A percentile compares a stretch with the other conserved stretches of the same genome.
These are phyloP conservation scores for Aspergillus ustus DNA, from an alignment of 2,329 filamentous ascomycete species.

Conservation along the genomic window DNA sequence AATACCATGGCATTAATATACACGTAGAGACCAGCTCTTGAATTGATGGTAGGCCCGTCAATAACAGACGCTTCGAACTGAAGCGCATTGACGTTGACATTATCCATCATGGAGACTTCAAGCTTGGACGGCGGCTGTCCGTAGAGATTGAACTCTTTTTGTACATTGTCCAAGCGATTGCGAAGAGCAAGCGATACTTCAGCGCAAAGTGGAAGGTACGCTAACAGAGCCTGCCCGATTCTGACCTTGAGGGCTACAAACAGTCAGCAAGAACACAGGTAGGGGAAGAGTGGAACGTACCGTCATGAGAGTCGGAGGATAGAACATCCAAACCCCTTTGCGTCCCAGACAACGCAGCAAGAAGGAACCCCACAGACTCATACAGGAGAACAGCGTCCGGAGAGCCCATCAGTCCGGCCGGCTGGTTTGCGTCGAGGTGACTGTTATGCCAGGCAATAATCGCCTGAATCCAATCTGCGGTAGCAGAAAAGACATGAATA, in stretches of 20 bases:
- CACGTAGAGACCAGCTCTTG: conserved; percentile 80
- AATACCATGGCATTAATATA: conserved; percentile 79
- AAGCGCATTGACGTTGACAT: conserved; percentile 52
- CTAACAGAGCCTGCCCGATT: conserved; percentile 44
- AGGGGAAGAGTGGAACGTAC: conserved; percentile 26
- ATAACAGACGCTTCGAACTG: conserved; percentile 59
- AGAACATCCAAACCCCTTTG: conserved; percentile 42
- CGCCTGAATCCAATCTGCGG: conserved; percentile 46
- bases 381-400: conserved; percentile 47
- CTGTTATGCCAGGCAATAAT: conserved; percentile 42
- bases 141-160: conserved; percentile 49
- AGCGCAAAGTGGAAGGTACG: conserved; percentile 46
- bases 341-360: conserved; percentile 44
- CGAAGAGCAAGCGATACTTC: conserved; percentile 45
- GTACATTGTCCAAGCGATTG: conserved; percentile 44
- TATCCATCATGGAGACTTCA: conserved; percentile 48
- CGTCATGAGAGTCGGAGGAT: conserved; percentile 39
- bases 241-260: conserved; percentile 40
- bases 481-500: conserved; percentile 37
- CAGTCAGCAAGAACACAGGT: background rate
- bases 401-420: conserved; percentile 37
- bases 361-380: conserved; percentile 47
- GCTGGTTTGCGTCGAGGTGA: conserved; percentile 31
- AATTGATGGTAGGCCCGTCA: conserved; percentile 73
- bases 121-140: conserved; percentile 49